These are phyloP conservation scores for Candida namnaoensis DNA, from an alignment of 805 yeast species.

Conservation along the genomic window DNA sequence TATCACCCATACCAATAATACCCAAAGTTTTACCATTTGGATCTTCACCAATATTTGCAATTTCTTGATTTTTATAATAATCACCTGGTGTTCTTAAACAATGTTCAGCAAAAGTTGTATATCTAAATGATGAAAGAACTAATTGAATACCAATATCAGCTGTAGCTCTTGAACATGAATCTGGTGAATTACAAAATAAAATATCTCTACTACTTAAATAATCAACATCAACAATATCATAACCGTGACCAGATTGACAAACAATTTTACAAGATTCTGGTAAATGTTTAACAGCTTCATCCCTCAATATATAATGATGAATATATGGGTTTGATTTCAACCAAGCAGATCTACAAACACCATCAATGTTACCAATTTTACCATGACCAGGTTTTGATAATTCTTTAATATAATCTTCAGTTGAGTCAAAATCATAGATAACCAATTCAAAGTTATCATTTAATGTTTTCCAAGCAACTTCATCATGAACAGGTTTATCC, in stretches of 20 bases:
- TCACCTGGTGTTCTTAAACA: conserved; percentile 24
- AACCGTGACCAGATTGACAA: conserved; percentile 31
- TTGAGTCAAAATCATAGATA: conserved; percentile 22
- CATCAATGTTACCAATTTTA: conserved; percentile 24
- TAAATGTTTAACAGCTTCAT: conserved; percentile 21
- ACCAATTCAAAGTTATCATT: conserved; percentile 28
- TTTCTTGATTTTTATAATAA: conserved; percentile 21
- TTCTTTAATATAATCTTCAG: conserved; percentile 26
- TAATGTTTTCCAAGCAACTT: conserved; percentile 25
- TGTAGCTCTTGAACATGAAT: conserved; percentile 29
- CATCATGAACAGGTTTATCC: conserved; percentile 28
- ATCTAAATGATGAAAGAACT: conserved; percentile 25
- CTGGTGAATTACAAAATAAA: conserved; percentile 29
- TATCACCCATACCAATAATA: conserved; percentile 38
- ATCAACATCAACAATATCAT: conserved; percentile 29
- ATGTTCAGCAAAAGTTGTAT: conserved; percentile 27
- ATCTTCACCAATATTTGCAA: conserved; percentile 27
- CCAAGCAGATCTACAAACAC: conserved; percentile 30
- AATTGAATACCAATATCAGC: conserved; percentile 28
- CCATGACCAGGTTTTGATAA: conserved; percentile 25
- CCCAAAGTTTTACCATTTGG: conserved; percentile 35
- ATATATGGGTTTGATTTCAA: conserved; percentile 28
- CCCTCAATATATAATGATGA: conserved; percentile 24
- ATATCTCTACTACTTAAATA: conserved; percentile 23
- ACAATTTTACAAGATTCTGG: conserved; percentile 27